Evolutionary conservation across 2,329 filamentous ascomycete species (phyloP), one percentile per base, ranked within the genome.

Genomic region (Fusarium equiseti): DNA sequence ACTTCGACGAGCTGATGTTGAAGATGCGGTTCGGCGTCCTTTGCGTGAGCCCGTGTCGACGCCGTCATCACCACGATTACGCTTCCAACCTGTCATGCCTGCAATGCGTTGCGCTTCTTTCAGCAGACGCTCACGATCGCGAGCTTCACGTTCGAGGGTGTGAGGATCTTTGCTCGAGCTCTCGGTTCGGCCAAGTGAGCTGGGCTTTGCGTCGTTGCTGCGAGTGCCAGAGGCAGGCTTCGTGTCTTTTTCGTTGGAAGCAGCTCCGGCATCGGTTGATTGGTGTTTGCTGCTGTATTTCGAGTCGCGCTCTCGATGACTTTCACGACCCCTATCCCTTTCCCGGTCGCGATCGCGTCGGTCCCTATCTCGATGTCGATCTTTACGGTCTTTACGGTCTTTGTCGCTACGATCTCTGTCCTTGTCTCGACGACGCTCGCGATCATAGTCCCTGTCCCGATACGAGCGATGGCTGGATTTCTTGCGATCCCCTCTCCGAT

Each of bases 101-200:
- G 89, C 84, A 79, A 91, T 88, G 38, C 88, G 86, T 79, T 92
- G 89, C 42, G 89, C 88, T 79, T 93, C 91, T 74, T 90, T 91
- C 15, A 91, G 82, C 54, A 92, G 82, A 27, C 91, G 84, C 77
- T 92, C 90, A 48, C 90, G 85, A 74, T 91, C 87, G 18, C 89
- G 83, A 15, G 87, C 88, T 76, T 92, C 90, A 24, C 91, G 88
- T 78, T 93, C 91, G 0, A 90, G 82, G 3, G 91, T 90, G 78
- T 92, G 90, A n/a, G 88, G 85, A 70, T 74, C 72, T 29, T 77
- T 72, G 57, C 55, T 61, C 8, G 65, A 52, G 48, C 51, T 48
- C 8, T 64, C 68, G 11, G 59, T 35, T 29, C 83, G 80, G 48
- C 68, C 79, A 13, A 66, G 72, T 59, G 77, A 73, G 60, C 75